These are phyloP conservation scores for Stephania yunnanensis DNA, from an alignment of 164 flowering plant species.

Conservation along the genomic window DNA sequence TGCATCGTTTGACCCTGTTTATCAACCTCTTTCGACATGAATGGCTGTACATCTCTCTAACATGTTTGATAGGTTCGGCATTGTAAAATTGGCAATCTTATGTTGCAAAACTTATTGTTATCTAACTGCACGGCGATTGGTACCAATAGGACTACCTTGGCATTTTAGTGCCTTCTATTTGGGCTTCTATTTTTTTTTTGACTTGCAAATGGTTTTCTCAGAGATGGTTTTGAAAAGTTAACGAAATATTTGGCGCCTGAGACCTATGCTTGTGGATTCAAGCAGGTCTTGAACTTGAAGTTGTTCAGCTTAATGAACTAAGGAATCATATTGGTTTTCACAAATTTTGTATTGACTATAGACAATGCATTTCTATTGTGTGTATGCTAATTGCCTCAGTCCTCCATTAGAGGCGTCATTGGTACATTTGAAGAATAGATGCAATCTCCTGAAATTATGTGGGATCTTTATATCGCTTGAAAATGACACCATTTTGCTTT, in stretches of 20 bases:
- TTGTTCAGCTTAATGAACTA: neutral
- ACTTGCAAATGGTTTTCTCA: neutral
- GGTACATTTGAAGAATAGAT: neutral
- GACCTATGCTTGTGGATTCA: neutral
- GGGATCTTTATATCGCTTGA: neutral
- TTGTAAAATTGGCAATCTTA: neutral
- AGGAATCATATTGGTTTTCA: neutral
- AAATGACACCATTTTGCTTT: neutral
- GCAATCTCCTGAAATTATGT: neutral
- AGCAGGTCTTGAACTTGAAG: neutral
- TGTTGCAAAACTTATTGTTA: neutral
- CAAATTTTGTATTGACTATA: neutral
- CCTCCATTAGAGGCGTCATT: neutral
- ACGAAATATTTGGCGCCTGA: neutral
- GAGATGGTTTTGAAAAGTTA: neutral
- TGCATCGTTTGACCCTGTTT: too few relatives aligned
- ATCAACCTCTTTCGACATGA: too few relatives aligned
- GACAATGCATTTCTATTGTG: neutral
- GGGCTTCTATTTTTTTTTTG: neutral
- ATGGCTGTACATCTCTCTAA: neutral
- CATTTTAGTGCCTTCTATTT: neutral
- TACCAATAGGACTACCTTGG: neutral
- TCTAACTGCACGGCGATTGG: neutral
- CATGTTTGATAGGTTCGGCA: neutral
- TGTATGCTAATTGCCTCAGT: neutral